Evolutionary conservation across 2,329 filamentous ascomycete species (phyloP).

Genomic region (Calonectria naviculata): DNA sequence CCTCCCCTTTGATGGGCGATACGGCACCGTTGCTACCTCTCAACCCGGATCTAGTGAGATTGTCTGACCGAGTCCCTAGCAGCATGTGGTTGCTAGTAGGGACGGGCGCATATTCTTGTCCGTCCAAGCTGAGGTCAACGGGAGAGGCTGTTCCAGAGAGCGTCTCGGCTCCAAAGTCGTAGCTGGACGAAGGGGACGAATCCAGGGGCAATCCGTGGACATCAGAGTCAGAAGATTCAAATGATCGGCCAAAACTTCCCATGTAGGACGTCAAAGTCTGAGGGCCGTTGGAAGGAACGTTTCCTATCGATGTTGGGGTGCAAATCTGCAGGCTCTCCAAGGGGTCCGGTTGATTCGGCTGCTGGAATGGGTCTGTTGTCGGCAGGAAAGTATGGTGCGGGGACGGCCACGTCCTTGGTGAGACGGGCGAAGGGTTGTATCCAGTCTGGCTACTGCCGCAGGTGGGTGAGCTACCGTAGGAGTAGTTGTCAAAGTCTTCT

Average conservation of each 20-base stretch:
- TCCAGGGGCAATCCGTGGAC: constrained; percentile 25
- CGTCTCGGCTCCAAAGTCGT: constrained; percentile 17
- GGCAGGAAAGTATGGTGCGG: constrained; percentile 37
- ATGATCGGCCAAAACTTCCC: constrained; percentile 23
- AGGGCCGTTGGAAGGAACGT: constrained; percentile 27
- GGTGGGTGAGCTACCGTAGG: constrained; percentile 47
- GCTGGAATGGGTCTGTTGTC: constrained; percentile 29
- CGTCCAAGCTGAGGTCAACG: constrained; percentile 27
- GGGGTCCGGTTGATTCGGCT: constrained; percentile 33
- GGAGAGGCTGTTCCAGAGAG: constrained; percentile 36
- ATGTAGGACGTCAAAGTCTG: constrained; percentile 34
- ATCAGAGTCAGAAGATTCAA: constrained; percentile 32
- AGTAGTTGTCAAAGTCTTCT: constrained; percentile 52
- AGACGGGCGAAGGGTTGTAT: constrained; percentile 44
- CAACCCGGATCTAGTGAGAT: constrained; percentile 19
- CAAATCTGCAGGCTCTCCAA: constrained; percentile 35
- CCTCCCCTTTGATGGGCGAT: constrained; percentile 52
- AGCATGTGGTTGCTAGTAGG: constrained; percentile 19
- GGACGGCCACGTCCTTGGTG: constrained; percentile 50
- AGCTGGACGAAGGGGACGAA: constrained; percentile 25
- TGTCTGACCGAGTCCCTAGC: constrained; percentile 7
- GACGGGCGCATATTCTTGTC: constrained; percentile 25
- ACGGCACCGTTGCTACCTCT: constrained; percentile 13
- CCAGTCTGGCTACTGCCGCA: constrained; percentile 34
- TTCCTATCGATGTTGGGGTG: constrained; percentile 39